Percentiles rank a stretch among this genome's conserved stretches.
Conservation (phyloP, 176 grass and related monocot species). For the Alloteropsis semialata region DNA sequence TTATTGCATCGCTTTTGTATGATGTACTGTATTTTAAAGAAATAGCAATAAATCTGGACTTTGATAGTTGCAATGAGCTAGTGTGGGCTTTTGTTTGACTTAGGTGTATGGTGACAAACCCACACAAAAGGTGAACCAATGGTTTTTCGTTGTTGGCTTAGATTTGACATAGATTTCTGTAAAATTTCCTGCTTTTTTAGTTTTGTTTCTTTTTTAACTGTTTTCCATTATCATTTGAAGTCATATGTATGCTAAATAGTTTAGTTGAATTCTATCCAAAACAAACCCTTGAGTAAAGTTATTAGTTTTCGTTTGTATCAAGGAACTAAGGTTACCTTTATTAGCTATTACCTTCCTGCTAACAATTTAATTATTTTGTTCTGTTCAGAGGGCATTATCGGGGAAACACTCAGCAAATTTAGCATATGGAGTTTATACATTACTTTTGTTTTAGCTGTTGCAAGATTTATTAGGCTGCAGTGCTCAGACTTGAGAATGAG, state of each 20-base stretch:
- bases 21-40: neutral
- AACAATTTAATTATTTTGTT: conserved; percentile 12
- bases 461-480: conserved; percentile 97
- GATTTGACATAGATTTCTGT: neutral
- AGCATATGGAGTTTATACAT: conserved; percentile 99
- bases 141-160: neutral
- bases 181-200: neutral
- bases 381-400: conserved; percentile 95
- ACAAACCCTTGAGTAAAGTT: neutral
- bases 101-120: neutral
- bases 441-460: conserved; percentile 98
- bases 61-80: neutral
- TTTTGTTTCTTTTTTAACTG: neutral
- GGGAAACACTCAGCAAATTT: conserved; percentile 96
- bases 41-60: neutral
- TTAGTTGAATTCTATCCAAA: neutral
- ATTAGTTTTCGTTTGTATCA: neutral
- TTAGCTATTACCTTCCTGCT: neutral
- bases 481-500: conserved; percentile 99
- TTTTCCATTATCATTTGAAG: neutral
- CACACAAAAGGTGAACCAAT: neutral
- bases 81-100: neutral
- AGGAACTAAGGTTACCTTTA: neutral
- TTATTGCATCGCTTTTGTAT: neutral
- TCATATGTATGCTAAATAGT: neutral